Conservation (phyloP, 352 stramenopile genomes). For the Globisporangium irregulare region DNA sequence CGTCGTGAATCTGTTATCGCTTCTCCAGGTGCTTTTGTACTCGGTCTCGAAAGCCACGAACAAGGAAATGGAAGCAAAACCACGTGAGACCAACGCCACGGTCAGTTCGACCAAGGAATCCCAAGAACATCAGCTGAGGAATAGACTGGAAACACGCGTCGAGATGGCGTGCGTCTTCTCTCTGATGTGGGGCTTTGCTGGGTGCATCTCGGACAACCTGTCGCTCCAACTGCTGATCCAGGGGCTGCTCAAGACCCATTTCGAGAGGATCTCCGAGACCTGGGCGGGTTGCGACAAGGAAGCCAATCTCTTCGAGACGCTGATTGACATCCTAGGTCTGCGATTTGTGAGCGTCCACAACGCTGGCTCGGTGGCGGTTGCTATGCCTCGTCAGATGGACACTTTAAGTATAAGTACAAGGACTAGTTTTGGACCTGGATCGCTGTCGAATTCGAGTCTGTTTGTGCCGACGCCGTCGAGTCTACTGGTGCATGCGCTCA, state of each 20-base stretch:
- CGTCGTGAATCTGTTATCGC: conserved; percentile 34
- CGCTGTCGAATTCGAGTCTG: conserved; percentile 16
- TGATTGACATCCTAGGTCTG: conserved; percentile 29
- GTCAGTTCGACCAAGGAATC: background rate
- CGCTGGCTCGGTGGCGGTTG: background rate
- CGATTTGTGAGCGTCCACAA: conserved; percentile 26
- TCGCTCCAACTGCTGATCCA: conserved; percentile 29
- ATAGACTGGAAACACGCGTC: conserved; percentile 29
- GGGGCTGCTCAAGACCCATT: conserved; percentile 27
- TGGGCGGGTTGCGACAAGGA: conserved; percentile 24
- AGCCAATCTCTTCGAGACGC: conserved; percentile 39
- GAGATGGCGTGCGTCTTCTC: conserved; percentile 54
- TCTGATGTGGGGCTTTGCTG: conserved; percentile 50
- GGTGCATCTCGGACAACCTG: conserved; percentile 19
- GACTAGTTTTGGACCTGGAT: background rate
- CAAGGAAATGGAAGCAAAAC: background rate
- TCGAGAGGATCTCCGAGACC: conserved; percentile 24
- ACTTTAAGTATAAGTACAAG: background rate
- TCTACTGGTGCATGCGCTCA: conserved; percentile 36
- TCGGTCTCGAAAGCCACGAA: conserved; percentile 3
- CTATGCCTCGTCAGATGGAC: background rate
- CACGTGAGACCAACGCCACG: background rate
- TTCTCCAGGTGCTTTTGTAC: conserved; percentile 43
- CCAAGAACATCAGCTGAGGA: conserved; percentile 3
- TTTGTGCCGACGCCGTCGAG: conserved; percentile 45